Evolutionary conservation across 2,329 filamentous ascomycete species (phyloP).

Genomic region (Pyricularia sp.): DNA sequence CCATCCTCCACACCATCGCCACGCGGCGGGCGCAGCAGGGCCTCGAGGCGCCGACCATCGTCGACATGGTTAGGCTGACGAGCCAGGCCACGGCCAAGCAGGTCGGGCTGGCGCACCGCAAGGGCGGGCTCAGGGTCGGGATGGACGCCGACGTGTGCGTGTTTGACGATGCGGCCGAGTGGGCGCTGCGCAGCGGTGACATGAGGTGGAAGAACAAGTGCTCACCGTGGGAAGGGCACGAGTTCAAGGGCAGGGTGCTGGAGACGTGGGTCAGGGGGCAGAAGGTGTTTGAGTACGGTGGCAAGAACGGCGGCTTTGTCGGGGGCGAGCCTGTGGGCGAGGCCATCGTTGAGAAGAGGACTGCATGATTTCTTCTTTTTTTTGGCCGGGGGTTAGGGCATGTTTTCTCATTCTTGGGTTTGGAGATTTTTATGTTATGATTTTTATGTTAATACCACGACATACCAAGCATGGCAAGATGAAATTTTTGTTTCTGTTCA

Average conservation of each 20-base stretch:
- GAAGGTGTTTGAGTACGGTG: slow-evolving; percentile 64
- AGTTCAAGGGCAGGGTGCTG: slow-evolving; percentile 65
- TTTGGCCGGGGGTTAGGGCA: not conserved
- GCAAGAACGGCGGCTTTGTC: slow-evolving; percentile 39
- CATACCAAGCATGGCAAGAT: not conserved
- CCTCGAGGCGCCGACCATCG: slow-evolving; percentile 30
- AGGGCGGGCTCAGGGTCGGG: slow-evolving; percentile 72
- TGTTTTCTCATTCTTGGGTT: not conserved
- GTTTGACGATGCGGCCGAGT: slow-evolving; percentile 77
- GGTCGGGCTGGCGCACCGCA: slow-evolving; percentile 71
- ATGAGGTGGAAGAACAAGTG: slow-evolving; percentile 96
- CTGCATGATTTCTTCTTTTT: slow-evolving; percentile 18
- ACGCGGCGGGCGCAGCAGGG: slow-evolving; percentile 25
- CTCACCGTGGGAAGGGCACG: slow-evolving; percentile 79
- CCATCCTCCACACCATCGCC: slow-evolving; percentile 78
- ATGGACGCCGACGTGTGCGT: slow-evolving; percentile 88
- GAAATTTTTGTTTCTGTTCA: not conserved
- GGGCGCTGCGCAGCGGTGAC: slow-evolving; percentile 62
- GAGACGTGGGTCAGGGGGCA: slow-evolving; percentile 80
- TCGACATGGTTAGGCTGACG: slow-evolving; percentile 80
- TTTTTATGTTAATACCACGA: not conserved
- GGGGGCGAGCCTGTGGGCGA: slow-evolving; percentile 36
- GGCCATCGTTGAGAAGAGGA: slow-evolving; percentile 52
- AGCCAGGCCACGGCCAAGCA: slow-evolving; percentile 79
- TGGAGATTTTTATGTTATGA: not conserved